Evolutionary conservation across 805 yeast species (phyloP), one percentile per base, ranked within the genome.

Genomic region (Tetrapisispora fleetii): DNA sequence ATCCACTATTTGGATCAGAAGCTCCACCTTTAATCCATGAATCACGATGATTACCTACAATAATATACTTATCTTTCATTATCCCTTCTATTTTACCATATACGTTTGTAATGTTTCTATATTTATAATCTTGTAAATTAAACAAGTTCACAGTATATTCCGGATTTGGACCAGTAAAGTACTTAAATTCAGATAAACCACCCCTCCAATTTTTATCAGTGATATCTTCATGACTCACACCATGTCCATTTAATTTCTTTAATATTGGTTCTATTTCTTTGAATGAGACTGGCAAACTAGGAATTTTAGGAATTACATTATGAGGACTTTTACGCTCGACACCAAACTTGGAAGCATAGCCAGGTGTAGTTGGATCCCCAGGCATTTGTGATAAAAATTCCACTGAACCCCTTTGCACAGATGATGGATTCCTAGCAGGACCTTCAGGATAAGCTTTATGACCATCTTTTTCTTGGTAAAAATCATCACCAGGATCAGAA

Each of bases 21-120:
- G 95, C 82, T 16, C 96, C 96, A 55, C 69, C 76, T 52, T 89
- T 80, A 30, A 80, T 70, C 93, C 91, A 85, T 0, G 95, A 71
- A 60, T 89, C 96, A 54, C 96, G 71, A 5, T 84, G 77, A 1
- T 96, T 89, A 1, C 95, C 96, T 48, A 91, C 77, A 3, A 90
- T 71, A 7, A 91, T 67, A 0, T 85, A 86, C 53, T 78, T 76
- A 24, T 79, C 85, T 19, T 72, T 68, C 64, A 86, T 95, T 42
- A 80, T 68, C 14, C 97, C 97, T 33, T 76, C 73, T 19, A 90
- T 78, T 40, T 81, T 77, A 1, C 91, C 95, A 32, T 87, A 62
- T 1, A 90, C 79, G 59, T 89, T 87, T 85, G 93, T 81, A 3
- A 84, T 70, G 17, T 78, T 77, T 54, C 79, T 70, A 54, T 80